Base-by-base conservation (phyloP, 768 basidiomycete species). In the Leccinum barrowsii region DNA sequence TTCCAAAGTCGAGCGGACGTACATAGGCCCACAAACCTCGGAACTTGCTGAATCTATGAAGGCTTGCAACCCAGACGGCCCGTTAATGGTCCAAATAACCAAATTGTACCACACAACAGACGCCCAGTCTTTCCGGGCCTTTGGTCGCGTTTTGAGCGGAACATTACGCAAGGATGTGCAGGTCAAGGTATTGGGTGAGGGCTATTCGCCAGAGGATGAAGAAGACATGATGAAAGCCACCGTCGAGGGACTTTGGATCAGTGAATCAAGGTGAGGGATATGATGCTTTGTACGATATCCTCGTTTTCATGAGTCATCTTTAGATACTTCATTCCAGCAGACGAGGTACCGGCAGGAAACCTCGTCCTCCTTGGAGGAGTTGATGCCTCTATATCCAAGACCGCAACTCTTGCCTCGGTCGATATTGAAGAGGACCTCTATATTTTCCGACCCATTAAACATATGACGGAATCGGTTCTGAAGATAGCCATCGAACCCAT, bases 401-500 rank as follows among this genome's bases (percentile, higher is more conserved):
- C 92, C 0, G 97, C 94, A 2, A 99, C 97, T 0, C 76, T 97
- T 22, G 86, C 89, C 4, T 81, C 84, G 24, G 72, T 80, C 15
- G 83, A 87, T 63, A 81, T 87, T 46, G 83, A 89, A 21, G 93
- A 95, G 13, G 94, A 98, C 64, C 80, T 98, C 3, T 82, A 96
- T 74, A 98, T 97, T 70, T 98, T 98, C 87, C 82, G 85, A 37
- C 96, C 97, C 1, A 86, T 99, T 74, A 93, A 92, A 64, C 97
- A 99, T 72, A 90, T 97, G 79, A 97, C 97, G 5, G 87, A 96
- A 71, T 94, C 95, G 1, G 95, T 98, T 17, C 83, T 99, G 59
- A 98, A 98, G 76, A 87, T 99, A 67, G 96, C 97, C 35, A 97
- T 99, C 54, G 97, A 99, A 74, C 97, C 97, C 11, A 95, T 99